These are phyloP conservation scores for Pseudofabraea citricarpa DNA, from an alignment of 2,329 filamentous ascomycete genomes.

Conservation along the genomic window DNA sequence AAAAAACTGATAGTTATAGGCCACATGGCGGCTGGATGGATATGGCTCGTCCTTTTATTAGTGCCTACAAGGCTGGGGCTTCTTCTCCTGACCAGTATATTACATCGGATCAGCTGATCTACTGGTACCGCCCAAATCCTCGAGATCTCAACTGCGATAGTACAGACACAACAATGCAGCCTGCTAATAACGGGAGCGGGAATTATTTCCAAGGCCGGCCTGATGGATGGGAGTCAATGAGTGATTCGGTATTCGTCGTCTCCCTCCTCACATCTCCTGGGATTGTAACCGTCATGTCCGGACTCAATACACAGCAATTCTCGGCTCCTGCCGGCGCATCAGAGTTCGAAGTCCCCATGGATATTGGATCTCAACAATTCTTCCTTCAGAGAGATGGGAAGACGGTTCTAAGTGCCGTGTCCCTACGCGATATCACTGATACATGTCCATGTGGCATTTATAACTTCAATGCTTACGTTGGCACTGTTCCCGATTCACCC, in stretches of 20 bases:
- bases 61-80: conserved; percentile 17
- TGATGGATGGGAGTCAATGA: conserved; percentile 26
- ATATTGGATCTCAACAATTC: conserved; percentile 16
- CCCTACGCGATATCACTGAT: conserved; percentile 13
- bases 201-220: conserved; percentile 19
- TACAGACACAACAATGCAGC: conserved; percentile 27
- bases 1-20: too few relatives aligned
- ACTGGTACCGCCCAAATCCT: conserved; percentile 35
- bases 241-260: conserved; percentile 19
- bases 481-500: too few relatives aligned
- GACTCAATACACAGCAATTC: conserved; percentile 15
- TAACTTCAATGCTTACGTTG: conserved; percentile 22
- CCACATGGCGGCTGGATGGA: conserved; percentile 44
- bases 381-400: conserved; percentile 9
- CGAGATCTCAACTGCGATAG: conserved; percentile 25
- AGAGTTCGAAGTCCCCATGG: conserved; percentile 14
- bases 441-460: conserved; percentile 18
- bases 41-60: conserved; percentile 19
- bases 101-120: conserved; percentile 27
- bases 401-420: conserved; percentile 11
- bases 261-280: conserved; percentile 23
- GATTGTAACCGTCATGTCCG: conserved; percentile 24
- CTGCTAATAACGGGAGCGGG: conserved; percentile 12
- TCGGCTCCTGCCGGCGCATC: conserved; percentile 15
- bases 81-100: conserved; percentile 11